A percentile compares a stretch with the other conserved stretches of the same genome.
phyloP scores from a whole-genome alignment of 768 basidiomycete genomes.

The Cystoderma amianthinum region DNA sequence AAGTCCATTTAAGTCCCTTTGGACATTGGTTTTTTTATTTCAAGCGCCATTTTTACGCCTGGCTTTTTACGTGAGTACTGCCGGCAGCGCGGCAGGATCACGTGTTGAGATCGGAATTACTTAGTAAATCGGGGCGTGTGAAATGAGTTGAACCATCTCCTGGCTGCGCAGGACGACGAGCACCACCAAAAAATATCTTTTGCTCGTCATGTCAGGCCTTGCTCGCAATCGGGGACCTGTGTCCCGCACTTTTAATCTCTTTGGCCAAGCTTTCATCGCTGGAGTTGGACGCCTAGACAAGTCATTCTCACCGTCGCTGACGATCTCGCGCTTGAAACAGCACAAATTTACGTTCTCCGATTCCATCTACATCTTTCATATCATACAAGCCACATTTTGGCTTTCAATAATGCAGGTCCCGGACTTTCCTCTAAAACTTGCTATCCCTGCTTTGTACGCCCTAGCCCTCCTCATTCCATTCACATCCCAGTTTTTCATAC shows the following conservation, averaged over 20 bases:
- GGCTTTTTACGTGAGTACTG: no score
- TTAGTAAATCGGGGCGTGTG: no score
- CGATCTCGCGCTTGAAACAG: constrained; percentile 47
- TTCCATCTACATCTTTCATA: constrained; percentile 57
- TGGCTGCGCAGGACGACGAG: neutral
- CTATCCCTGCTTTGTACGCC: constrained; percentile 68
- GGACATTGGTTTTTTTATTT: no score
- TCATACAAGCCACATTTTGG: constrained; percentile 63
- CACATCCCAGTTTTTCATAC: constrained; percentile 86
- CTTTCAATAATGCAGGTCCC: constrained; percentile 65
- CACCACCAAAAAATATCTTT: neutral
- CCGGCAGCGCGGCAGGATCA: no score
- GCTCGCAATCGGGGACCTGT: constrained; percentile 13
- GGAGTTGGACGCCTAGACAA: constrained; percentile 69
- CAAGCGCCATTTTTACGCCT: no score
- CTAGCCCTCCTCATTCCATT: constrained; percentile 73
- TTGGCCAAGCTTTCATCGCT: constrained; percentile 44
- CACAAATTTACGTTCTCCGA: constrained; percentile 55
- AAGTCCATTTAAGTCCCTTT: no score
- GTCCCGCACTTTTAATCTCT: constrained; percentile 12
- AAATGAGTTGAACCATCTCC: no score
- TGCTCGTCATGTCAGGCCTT: constrained; percentile 11
- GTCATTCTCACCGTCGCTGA: constrained; percentile 65
- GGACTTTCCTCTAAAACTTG: constrained; percentile 64
- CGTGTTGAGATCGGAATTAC: no score